A percentile compares a stretch with the other conserved stretches of the same genome.
Evolutionary conservation across 73 alveolate genomes (phyloP).

Genomic region (Uronychia setigera): DNA sequence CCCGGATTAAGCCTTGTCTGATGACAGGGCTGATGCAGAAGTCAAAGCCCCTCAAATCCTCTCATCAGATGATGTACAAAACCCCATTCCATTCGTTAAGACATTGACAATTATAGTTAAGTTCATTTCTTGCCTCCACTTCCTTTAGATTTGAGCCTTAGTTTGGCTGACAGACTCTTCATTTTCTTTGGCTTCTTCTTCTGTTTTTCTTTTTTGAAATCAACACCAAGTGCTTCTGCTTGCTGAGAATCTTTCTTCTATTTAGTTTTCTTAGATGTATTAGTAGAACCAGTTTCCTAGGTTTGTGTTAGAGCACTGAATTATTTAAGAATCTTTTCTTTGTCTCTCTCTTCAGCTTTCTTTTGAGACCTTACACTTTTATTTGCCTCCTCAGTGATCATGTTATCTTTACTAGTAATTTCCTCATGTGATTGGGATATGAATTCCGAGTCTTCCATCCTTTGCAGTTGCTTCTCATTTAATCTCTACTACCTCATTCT

Average conservation of each 20-base stretch:
- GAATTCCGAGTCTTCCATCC: background rate
- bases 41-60: background rate
- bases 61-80: too few species aligned
- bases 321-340: constrained; percentile 31
- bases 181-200: constrained; percentile 37
- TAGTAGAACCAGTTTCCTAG: background rate
- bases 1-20: background rate
- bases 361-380: constrained; percentile 13
- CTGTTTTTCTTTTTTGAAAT: background rate
- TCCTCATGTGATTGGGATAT: background rate
- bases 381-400: constrained; percentile 12
- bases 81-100: too few species aligned
- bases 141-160: constrained; percentile 40
- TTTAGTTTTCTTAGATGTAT: background rate
- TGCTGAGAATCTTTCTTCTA: constrained; percentile 2
- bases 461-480: background rate
- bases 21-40: background rate
- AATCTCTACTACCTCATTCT: background rate
- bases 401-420: background rate
- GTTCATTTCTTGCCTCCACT: background rate
- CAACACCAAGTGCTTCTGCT: constrained; percentile 2
- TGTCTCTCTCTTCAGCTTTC: constrained; percentile 46
- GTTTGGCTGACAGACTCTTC: constrained; percentile 46
- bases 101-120: background rate
- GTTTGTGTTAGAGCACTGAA: constrained; percentile 36